A percentile compares a stretch with the other conserved stretches of the same genome.
These are phyloP conservation scores for Pontederia crassipes DNA, from an alignment of 176 grass and related monocot genomes.

Conservation along the genomic window DNA sequence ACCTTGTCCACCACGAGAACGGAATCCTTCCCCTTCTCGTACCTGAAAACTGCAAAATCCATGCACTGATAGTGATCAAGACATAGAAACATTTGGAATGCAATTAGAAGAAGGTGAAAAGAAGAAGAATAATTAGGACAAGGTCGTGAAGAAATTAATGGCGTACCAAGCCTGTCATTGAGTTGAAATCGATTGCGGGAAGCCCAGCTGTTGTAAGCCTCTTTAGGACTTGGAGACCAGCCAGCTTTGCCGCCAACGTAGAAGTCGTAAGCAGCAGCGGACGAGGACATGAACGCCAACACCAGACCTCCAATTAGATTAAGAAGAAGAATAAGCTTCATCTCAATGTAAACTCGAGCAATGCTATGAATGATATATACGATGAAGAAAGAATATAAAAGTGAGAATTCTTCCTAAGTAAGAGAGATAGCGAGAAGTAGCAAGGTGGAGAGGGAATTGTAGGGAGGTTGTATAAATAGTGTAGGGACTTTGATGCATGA, in stretches of 20 bases:
- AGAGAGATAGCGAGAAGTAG: too few species aligned
- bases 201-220: not conserved
- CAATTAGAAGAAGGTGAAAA: not conserved
- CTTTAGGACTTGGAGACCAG: not conserved
- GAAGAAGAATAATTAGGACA: not conserved
- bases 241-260: not conserved
- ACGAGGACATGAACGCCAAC: not conserved
- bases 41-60: slow-evolving; percentile 52
- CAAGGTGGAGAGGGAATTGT: too few species aligned
- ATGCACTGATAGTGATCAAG: not conserved
- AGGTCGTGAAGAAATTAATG: not conserved
- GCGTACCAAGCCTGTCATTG: not conserved
- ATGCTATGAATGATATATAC: too few species aligned
- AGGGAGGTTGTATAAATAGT: too few species aligned
- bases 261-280: not conserved
- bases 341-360: too few species aligned
- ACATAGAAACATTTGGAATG: not conserved
- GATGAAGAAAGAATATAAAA: too few species aligned
- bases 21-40: slow-evolving; percentile 27
- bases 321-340: too few species aligned
- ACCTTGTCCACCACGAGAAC: slow-evolving; percentile 49
- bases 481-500: too few species aligned
- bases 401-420: too few species aligned
- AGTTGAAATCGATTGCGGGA: not conserved
- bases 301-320: too few species aligned